A percentile compares a stretch with the other conserved stretches of the same genome.
These are phyloP conservation scores for Auxenochlorella pyrenoidosa DNA, from an alignment of 139 green algal genomes.

Conservation along the genomic window DNA sequence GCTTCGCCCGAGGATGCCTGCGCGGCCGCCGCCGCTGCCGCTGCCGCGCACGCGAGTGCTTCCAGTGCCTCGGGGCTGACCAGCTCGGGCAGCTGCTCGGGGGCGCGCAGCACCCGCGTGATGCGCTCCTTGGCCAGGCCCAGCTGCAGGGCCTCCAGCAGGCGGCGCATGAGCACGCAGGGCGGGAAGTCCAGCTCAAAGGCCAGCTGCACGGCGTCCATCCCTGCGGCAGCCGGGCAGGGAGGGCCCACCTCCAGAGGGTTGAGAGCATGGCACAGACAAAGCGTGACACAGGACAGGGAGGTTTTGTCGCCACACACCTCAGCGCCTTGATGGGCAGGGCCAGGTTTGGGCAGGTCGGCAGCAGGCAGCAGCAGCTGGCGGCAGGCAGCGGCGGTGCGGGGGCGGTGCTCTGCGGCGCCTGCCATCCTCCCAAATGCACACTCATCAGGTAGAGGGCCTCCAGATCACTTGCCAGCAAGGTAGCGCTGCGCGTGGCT, in stretches of 20 bases:
- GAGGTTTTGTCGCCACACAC: too few relatives aligned
- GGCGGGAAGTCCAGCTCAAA: slow-evolving; percentile 73
- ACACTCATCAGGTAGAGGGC: not conserved
- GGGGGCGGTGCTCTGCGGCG: not conserved
- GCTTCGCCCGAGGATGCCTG: too few relatives aligned
- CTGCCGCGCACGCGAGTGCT: not conserved
- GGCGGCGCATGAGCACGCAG: slow-evolving; percentile 74
- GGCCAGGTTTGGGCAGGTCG: not conserved
- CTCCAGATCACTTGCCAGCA: slow-evolving; percentile 38
- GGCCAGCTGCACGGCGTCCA: slow-evolving; percentile 72
- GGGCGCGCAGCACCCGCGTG: slow-evolving; percentile 52
- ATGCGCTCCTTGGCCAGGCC: slow-evolving; percentile 43
- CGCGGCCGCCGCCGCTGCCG: not conserved
- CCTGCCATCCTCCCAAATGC: not conserved
- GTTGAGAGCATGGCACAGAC: too few relatives aligned
- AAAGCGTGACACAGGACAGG: too few relatives aligned
- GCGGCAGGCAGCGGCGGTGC: not conserved
- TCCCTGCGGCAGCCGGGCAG: slow-evolving; percentile 44
- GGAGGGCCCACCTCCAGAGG: too few relatives aligned
- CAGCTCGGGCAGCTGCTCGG: not conserved
- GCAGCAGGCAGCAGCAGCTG: not conserved
- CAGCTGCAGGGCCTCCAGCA: slow-evolving; percentile 55
- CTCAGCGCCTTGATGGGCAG: too few relatives aligned
- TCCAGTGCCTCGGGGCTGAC: not conserved
- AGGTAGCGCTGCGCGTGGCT: slow-evolving; percentile 47